phyloP scores from a whole-genome alignment of 257 asterid genomes.

The Solanum sitiens region DNA sequence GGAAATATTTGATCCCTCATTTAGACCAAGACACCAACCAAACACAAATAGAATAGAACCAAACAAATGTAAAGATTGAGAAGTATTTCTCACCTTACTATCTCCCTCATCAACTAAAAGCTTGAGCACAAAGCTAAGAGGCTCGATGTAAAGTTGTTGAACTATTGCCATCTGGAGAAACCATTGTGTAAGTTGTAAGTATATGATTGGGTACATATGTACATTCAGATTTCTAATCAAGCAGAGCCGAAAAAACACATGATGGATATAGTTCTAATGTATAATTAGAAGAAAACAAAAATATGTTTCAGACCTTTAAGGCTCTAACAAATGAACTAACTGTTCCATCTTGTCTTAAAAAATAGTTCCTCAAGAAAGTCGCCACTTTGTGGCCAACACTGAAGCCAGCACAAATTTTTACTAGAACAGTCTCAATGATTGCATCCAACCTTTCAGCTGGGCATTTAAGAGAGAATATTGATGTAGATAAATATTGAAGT shows the following conservation, averaged over 20 bases:
- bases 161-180: conserved; percentile 57
- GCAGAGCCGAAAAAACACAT: neutral
- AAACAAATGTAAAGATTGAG: neutral
- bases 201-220: neutral
- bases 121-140: conserved; percentile 33
- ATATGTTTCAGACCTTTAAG: conserved; percentile 44
- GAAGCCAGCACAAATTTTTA: conserved; percentile 46
- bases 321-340: conserved; percentile 75
- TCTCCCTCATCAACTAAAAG: conserved; percentile 26
- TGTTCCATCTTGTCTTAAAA: conserved; percentile 87
- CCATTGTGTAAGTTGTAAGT: conserved; percentile 2
- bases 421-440: conserved; percentile 58
- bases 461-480: conserved; percentile 59
- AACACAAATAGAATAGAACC: neutral
- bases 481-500: conserved; percentile 40
- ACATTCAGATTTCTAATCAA: neutral
- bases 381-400: conserved; percentile 63
- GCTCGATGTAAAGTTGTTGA: conserved; percentile 53
- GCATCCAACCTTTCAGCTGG: conserved; percentile 86
- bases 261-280: conserved; percentile 10
- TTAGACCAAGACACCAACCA: neutral
- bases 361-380: conserved; percentile 62
- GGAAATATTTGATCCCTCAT: neutral
- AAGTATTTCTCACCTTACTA: conserved; percentile 33
- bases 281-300: neutral